phyloP scores from a whole-genome alignment of 345 rosid species.

The Melastoma malabathricum region DNA sequence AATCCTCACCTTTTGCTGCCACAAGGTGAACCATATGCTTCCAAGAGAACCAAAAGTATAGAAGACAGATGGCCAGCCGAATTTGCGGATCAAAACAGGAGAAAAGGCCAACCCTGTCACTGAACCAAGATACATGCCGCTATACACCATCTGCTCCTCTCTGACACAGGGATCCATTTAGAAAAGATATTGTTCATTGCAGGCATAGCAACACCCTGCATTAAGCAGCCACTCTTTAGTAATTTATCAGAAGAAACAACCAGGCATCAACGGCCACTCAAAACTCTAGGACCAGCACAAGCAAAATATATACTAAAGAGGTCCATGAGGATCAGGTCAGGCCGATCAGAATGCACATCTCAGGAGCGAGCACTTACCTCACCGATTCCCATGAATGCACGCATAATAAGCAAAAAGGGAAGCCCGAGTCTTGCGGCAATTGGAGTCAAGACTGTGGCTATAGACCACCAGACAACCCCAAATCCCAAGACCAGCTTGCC shows the following conservation, averaged over 20 bases:
- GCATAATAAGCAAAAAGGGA: slow-evolving; percentile 73
- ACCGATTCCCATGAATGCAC: slow-evolving; percentile 95
- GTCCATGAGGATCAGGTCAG: too few species aligned
- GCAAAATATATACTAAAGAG: too few species aligned
- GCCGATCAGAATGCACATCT: background rate
- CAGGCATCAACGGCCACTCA: too few species aligned
- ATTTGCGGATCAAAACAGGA: slow-evolving; percentile 66
- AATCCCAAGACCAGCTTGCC: slow-evolving; percentile 85
- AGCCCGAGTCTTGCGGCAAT: slow-evolving; percentile 86
- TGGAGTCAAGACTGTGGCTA: slow-evolving; percentile 90
- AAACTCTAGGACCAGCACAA: too few species aligned
- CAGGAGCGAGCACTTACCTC: slow-evolving; percentile 39
- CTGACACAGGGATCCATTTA: slow-evolving; percentile 96
- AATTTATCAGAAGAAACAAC: background rate
- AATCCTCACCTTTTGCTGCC: slow-evolving; percentile 51
- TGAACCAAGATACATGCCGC: slow-evolving; percentile 99
- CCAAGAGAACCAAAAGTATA: slow-evolving; percentile 93
- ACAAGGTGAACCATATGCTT: slow-evolving; percentile 76
- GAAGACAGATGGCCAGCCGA: slow-evolving; percentile 96
- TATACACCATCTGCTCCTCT: slow-evolving; percentile 95
- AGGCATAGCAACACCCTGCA: slow-evolving; percentile 99
- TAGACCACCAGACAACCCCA: slow-evolving; percentile 96
- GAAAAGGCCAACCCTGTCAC: slow-evolving; percentile 82
- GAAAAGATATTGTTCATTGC: slow-evolving; percentile 96
- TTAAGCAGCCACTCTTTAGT: background rate